phyloP scores from a whole-genome alignment of 1,139 yeast genomes.

The Groenewaldozyma auringiensis region DNA sequence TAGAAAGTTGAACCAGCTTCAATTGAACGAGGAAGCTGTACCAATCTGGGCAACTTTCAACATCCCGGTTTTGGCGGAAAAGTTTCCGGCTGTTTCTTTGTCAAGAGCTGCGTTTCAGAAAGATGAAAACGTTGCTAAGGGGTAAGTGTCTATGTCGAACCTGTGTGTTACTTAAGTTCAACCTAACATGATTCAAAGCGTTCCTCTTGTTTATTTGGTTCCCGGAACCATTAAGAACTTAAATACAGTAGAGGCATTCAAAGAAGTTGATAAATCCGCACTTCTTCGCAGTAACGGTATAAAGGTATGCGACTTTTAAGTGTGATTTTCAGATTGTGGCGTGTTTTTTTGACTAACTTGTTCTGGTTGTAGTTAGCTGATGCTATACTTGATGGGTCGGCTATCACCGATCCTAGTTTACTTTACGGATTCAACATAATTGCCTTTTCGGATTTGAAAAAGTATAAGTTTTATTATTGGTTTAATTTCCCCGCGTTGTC shows the following conservation, averaged over 20 bases:
- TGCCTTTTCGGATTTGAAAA: slow-evolving; percentile 80
- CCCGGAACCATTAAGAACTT: slow-evolving; percentile 49
- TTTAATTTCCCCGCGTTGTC: slow-evolving; percentile 63
- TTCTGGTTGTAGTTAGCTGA: slow-evolving; percentile 14
- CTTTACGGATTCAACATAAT: slow-evolving; percentile 50
- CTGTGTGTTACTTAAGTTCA: neutral
- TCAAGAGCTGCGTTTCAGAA: slow-evolving; percentile 22
- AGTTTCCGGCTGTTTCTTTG: slow-evolving; percentile 18
- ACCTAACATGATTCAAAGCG: slow-evolving; percentile 3
- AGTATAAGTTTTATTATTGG: slow-evolving; percentile 86
- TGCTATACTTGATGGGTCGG: slow-evolving; percentile 30
- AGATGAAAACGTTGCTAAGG: neutral
- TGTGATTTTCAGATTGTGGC: neutral
- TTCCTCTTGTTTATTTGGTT: slow-evolving; percentile 14
- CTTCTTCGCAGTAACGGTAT: slow-evolving; percentile 45
- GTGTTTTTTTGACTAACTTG: neutral
- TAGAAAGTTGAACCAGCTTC: slow-evolving; percentile 57
- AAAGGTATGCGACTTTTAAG: no score
- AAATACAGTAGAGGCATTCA: slow-evolving; percentile 83
- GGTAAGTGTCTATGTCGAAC: slow-evolving; percentile 3
- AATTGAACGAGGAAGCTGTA: slow-evolving; percentile 46
- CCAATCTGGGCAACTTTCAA: slow-evolving; percentile 38
- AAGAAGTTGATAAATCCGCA: slow-evolving; percentile 51
- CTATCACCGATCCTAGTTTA: slow-evolving; percentile 34
- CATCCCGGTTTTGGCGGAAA: slow-evolving; percentile 35